Percentiles rank a stretch among this genome's conserved stretches.
These are phyloP conservation scores for Thalassiosira profunda DNA, from an alignment of 108 stramenopile species.

Conservation along the genomic window DNA sequence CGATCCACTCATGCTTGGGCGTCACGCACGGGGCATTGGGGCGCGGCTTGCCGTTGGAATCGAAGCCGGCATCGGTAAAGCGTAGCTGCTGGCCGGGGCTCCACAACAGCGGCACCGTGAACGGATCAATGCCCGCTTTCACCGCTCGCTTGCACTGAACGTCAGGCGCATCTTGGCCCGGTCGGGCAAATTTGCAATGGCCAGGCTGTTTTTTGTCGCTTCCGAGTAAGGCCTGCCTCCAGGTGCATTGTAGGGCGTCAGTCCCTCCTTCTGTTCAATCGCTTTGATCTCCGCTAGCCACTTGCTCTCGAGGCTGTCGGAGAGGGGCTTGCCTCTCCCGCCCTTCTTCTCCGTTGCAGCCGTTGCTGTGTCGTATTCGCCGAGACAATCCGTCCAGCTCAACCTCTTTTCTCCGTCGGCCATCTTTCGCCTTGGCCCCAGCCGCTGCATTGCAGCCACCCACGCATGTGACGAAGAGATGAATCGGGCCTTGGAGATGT, in stretches of 20 bases:
- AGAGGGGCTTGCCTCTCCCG: neutral
- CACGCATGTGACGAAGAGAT: neutral
- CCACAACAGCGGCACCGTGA: neutral
- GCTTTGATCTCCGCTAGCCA: conserved; percentile 5
- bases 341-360: neutral
- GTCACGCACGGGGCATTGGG: conserved; percentile 1
- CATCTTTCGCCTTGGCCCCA: neutral
- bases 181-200: neutral
- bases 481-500: neutral
- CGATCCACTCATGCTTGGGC: conserved; percentile 7
- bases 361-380: neutral
- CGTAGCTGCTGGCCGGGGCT: neutral
- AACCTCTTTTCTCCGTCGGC: neutral
- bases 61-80: neutral
- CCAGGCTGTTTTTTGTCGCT: neutral
- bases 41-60: neutral
- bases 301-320: neutral
- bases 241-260: neutral
- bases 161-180: conserved; percentile 2
- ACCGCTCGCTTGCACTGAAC: conserved; percentile 2
- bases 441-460: neutral
- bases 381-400: neutral
- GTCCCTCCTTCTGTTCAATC: conserved; percentile 2
- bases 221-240: conserved; percentile 3
- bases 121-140: conserved; percentile 1